phyloP scores from a whole-genome alignment of 495 filamentous ascomycete genomes.

The Podospora pseudocomata region DNA sequence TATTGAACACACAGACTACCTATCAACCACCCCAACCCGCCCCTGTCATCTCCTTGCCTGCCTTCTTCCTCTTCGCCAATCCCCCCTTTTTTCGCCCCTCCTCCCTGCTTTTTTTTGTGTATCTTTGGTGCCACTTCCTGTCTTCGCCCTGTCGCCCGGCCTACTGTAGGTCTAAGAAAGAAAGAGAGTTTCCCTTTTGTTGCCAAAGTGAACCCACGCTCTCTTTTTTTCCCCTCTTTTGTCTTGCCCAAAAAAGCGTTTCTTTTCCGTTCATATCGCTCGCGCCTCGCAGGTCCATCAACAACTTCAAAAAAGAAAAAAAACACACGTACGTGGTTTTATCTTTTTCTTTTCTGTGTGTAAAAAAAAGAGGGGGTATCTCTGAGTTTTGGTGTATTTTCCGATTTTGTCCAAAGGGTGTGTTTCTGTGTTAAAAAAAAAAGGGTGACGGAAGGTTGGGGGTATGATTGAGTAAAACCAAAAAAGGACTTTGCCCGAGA shows the following conservation, averaged over 20 bases:
- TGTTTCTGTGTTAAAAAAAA: neutral
- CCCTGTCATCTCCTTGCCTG: neutral
- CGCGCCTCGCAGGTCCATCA: constrained; percentile 4
- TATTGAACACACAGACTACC: neutral
- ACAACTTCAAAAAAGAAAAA: neutral
- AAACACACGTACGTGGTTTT: neutral
- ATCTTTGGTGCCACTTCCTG: neutral
- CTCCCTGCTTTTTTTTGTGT: neutral
- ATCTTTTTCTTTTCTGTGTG: neutral
- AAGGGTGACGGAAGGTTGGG: constrained; percentile 1
- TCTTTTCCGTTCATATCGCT: neutral
- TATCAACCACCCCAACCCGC: neutral
- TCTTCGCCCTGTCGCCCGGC: neutral
- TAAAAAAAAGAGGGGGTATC: constrained; percentile 1
- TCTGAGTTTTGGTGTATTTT: neutral
- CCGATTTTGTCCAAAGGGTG: neutral
- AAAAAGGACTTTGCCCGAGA: neutral
- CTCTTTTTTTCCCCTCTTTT: neutral
- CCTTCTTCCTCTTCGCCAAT: neutral
- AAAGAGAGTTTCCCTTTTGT: neutral
- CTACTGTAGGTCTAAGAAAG: neutral
- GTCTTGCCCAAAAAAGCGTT: neutral
- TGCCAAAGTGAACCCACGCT: too few species aligned
- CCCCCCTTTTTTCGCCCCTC: neutral
- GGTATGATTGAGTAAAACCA: neutral